Evolutionary conservation across 208 protist genomes (phyloP).

Genomic region (Trichomonas vaginalis): DNA sequence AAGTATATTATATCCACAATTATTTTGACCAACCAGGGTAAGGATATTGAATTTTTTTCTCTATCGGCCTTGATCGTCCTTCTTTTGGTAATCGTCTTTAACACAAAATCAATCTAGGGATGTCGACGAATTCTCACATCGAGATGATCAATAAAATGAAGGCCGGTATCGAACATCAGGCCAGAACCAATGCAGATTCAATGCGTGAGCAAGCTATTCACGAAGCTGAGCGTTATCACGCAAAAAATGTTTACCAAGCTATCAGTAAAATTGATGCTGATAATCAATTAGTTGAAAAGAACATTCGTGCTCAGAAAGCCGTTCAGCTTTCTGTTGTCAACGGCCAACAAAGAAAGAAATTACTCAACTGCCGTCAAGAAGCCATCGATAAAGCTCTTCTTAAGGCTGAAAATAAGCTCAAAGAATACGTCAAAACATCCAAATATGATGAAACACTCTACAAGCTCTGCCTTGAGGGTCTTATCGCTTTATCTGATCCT

Average conservation of each 20-base stretch:
- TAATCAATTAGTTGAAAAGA: neutral
- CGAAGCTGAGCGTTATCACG: neutral
- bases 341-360: neutral
- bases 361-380: neutral
- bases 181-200: neutral
- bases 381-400: neutral
- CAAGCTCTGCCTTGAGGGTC: neutral
- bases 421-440: neutral
- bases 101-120: neutral
- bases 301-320: neutral
- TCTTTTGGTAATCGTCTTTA: neutral
- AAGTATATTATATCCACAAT: too few species aligned
- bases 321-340: neutral
- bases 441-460: neutral
- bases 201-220: neutral
- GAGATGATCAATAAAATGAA: slow-evolving; percentile 19
- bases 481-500: neutral
- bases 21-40: too few species aligned
- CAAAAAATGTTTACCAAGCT: neutral
- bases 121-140: neutral
- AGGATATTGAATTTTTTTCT: neutral
- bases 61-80: neutral
- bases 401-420: neutral
- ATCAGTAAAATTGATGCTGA: neutral
- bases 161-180: neutral